phyloP scores from a whole-genome alignment of 495 filamentous ascomycete species.

The Penicillium soppii region DNA sequence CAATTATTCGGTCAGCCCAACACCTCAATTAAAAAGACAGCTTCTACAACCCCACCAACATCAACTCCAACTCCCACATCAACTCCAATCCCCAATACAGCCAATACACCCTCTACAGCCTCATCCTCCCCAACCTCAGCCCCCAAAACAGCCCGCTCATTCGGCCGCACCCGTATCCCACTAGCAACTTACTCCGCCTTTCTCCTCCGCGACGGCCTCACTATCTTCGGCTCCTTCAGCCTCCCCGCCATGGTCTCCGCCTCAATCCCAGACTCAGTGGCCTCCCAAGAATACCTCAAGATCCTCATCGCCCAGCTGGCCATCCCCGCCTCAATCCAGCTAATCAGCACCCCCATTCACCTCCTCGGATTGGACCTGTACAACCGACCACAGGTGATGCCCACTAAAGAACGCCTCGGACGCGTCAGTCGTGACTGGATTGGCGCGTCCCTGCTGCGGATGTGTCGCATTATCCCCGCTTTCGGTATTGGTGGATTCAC shows the following conservation, averaged over 20 bases:
- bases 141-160: conserved; percentile 25
- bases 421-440: conserved; percentile 72
- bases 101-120: neutral
- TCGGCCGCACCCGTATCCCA: conserved; percentile 52
- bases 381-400: conserved; percentile 54
- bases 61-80: conserved; percentile 27
- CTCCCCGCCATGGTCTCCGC: conserved; percentile 51
- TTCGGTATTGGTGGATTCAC: conserved; percentile 89
- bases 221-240: conserved; percentile 88
- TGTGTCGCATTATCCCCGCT: conserved; percentile 83
- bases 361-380: conserved; percentile 83
- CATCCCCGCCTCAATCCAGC: conserved; percentile 75
- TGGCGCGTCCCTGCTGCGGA: conserved; percentile 67
- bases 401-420: conserved; percentile 53
- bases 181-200: conserved; percentile 59
- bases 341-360: conserved; percentile 80
- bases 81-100: conserved; percentile 26
- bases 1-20: conserved; percentile 38
- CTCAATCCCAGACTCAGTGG: conserved; percentile 37
- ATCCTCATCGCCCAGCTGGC: conserved; percentile 66
- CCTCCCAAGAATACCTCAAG: conserved; percentile 35
- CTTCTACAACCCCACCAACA: conserved; percentile 46
- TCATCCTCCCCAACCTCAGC: conserved; percentile 30
- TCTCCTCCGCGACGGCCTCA: conserved; percentile 74
- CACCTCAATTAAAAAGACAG: conserved; percentile 17